These are phyloP conservation scores for Elasticomyces elasticus DNA, from an alignment of 495 filamentous ascomycete species.

Conservation along the genomic window DNA sequence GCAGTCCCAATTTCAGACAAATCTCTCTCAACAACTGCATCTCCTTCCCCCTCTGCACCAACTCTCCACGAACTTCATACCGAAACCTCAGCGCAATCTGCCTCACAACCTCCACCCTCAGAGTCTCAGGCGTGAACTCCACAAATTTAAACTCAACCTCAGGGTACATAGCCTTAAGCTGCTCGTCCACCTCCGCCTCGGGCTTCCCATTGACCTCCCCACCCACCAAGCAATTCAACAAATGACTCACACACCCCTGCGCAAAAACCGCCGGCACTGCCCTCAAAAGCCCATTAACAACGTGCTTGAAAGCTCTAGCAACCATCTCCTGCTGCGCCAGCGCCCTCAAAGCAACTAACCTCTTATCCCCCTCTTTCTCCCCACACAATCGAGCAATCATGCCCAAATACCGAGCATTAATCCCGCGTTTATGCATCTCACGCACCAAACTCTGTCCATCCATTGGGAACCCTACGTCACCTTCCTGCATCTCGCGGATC, in stretches of 20 bases:
- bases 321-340: constrained; percentile 88
- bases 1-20: constrained; percentile 80
- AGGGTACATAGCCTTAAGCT: constrained; percentile 61
- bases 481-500: constrained; percentile 61
- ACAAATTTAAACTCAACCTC: constrained; percentile 78
- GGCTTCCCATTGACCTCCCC: constrained; percentile 65
- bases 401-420: constrained; percentile 94
- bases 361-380: constrained; percentile 26
- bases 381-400: constrained; percentile 45
- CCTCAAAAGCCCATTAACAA: constrained; percentile 67
- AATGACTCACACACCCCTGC: constrained; percentile 66
- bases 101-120: constrained; percentile 58
- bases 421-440: constrained; percentile 90
- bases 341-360: constrained; percentile 63
- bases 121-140: constrained; percentile 58
- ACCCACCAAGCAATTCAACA: constrained; percentile 91
- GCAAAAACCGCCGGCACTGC: constrained; percentile 70
- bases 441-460: constrained; percentile 83
- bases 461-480: constrained; percentile 95
- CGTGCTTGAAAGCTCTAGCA: constrained; percentile 85
- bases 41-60: constrained; percentile 55
- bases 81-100: constrained; percentile 67
- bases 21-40: constrained; percentile 83
- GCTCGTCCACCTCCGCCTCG: constrained; percentile 63
- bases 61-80: constrained; percentile 57